These are phyloP conservation scores for Chrysanthemum makinoi DNA, from an alignment of 129 eudicot genomes.

Conservation along the genomic window DNA sequence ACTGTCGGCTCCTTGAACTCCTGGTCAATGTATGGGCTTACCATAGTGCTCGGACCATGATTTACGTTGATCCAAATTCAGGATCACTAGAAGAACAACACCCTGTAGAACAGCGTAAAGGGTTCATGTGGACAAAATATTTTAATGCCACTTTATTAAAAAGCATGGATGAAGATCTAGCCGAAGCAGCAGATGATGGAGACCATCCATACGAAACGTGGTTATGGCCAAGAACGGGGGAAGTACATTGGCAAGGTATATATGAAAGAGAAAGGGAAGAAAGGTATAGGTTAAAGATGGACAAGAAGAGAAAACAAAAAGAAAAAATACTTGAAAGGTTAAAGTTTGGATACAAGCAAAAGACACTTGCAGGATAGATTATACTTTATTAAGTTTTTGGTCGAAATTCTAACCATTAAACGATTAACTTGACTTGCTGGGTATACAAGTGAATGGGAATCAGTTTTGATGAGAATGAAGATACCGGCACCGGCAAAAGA, in stretches of 20 bases:
- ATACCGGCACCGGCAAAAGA: slow-evolving; percentile 8
- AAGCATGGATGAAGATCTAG: slow-evolving; percentile 95
- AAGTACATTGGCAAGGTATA: slow-evolving; percentile 92
- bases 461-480: slow-evolving; percentile 26
- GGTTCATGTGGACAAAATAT: slow-evolving; percentile 84
- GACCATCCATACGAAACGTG: slow-evolving; percentile 67
- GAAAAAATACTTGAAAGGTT: slow-evolving; percentile 75
- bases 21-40: slow-evolving; percentile 97
- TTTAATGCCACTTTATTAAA: slow-evolving; percentile 68
- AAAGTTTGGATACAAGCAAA: slow-evolving; percentile 78
- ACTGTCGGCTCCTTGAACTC: slow-evolving; percentile 79
- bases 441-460: slow-evolving; percentile 5
- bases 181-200: slow-evolving; percentile 92
- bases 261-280: slow-evolving; percentile 93
- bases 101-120: slow-evolving; percentile 60
- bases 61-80: slow-evolving; percentile 71
- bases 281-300: slow-evolving; percentile 86
- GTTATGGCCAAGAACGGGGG: slow-evolving; percentile 98
- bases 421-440: slow-evolving; percentile 6
- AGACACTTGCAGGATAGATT: slow-evolving; percentile 67
- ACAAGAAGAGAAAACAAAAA: slow-evolving; percentile 84
- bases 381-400: not conserved
- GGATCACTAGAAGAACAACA: slow-evolving; percentile 85
- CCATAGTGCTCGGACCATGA: slow-evolving; percentile 83
- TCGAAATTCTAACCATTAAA: slow-evolving; percentile 21